Evolutionary conservation across 257 asterid genomes (phyloP).

Genomic region (Nicotiana otophora): DNA sequence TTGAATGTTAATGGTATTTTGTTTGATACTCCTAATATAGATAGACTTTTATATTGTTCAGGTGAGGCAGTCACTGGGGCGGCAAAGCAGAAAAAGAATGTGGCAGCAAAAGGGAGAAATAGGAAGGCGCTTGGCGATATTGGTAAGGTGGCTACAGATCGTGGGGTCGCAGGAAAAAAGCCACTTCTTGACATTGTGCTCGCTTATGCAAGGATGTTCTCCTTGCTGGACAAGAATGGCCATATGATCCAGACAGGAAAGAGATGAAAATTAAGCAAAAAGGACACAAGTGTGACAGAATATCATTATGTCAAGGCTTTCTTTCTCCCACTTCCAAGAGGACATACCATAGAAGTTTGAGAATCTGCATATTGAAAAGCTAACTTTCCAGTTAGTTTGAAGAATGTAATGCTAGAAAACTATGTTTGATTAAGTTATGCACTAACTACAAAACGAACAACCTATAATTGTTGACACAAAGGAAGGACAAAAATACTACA

Average conservation of each 20-base stretch:
- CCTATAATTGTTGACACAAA: too few species aligned
- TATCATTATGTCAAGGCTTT: slow-evolving; percentile 42
- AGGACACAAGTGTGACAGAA: too few species aligned
- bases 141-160: slow-evolving; percentile 59
- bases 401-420: neutral
- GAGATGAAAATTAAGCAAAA: too few species aligned
- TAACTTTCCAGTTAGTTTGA: neutral
- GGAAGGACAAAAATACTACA: too few species aligned
- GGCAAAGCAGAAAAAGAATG: slow-evolving; percentile 48
- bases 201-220: too few species aligned
- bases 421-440: neutral
- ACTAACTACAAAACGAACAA: too few species aligned
- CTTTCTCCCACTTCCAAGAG: slow-evolving; percentile 66
- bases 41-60: slow-evolving; percentile 7
- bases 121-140: slow-evolving; percentile 88
- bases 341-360: slow-evolving; percentile 58
- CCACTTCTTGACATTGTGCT: slow-evolving; percentile 24
- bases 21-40: neutral
- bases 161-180: slow-evolving; percentile 61
- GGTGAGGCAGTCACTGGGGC: slow-evolving; percentile 57
- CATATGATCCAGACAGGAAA: too few species aligned
- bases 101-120: slow-evolving; percentile 55
- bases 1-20: neutral
- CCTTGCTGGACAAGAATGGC: too few species aligned
- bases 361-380: slow-evolving; percentile 25